Evolutionary conservation across 306 rosid genomes (phyloP), one percentile per base, ranked within the genome.

Genomic region (Betula pendula): DNA sequence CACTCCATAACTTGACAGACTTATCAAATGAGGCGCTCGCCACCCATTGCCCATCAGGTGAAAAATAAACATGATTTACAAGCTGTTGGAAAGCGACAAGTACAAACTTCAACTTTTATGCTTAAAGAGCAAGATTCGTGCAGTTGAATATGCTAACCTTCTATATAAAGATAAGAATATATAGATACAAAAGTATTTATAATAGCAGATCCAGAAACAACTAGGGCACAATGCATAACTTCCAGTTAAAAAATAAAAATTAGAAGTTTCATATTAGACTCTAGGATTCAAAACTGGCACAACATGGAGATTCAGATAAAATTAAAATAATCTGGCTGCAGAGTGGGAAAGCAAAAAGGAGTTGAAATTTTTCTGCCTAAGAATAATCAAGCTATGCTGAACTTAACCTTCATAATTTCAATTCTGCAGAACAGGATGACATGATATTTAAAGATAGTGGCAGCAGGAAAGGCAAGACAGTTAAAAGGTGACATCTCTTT

Each of bases 1-100:
- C 97, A 78, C 83, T 89, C 99, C 97, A 92, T 74, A 95, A 50
- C 82, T 93, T 95, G 65, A 95, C 97, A 68, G 99, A 95, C 79
- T 90, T 92, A 78, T 95, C 99, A 75, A 95, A 95, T 65, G 97
- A 95, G 63, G 93, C 97, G 84, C 97, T 95, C 40, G 99, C 97
- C 65, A 95, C 79, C 97, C 99, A 95, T 89, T 88, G 97, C 42
- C 99, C 99, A 71, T 95, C 99, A 73, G 99, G 99, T 27, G 99
- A 95, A 84, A 95, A 95, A 82, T 84, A 87, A 38, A 95, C 97
- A 73, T 95, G 94, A 82, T 92, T 95, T 79, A 92, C 99, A 66
- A 88, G 91, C 97, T 95, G 90, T 76, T 70, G 73, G 78, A 25
- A 75, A 12, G 62, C 75, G 77, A 71, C 45, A 81, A 60, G 55